Evolutionary conservation across 2,329 filamentous ascomycete species (phyloP), one percentile per base, ranked within the genome.

Genomic region (Neospermospora avenae): DNA sequence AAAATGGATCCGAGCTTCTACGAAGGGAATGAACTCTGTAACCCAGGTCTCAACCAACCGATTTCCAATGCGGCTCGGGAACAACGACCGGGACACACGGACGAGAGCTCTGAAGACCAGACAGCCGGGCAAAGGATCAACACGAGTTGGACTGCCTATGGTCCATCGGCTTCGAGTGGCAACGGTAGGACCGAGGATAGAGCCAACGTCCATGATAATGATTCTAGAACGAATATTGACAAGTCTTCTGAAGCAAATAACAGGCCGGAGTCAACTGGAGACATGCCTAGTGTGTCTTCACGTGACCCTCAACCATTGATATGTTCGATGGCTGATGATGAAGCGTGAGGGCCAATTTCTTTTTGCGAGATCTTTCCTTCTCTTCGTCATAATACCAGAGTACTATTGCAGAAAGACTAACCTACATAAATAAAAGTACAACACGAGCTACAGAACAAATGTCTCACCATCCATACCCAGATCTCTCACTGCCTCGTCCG

Each of bases 401-500:
- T n/a, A 4, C 2, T 28, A 24, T 28, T 31, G 22, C 25, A 28
- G 8, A 39, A n/a, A 39, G 13, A 22, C 14, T 4, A 8, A 24
- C 52, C 31, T 2, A 31, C 13, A 3, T 3, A 5, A 25, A 18
- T 37, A n/a, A 58, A 68, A 63, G 45, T 10, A 67, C 67, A 24
- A 61, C 63, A 10, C 46, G 59, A 58, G 39, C 66, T 11, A 37
- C 59, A 16, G 56, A 63, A 28, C 42, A 60, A 13, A 16, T 48
- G 4, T 57, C 60, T 18, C 31, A 60, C 25, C 69, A 67, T 60
- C 68, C 69, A 11, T 74, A 76, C 63, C 76, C 78, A 18, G 68
- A 72, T 42, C 64, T 80, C 35, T 73, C 73, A 3, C 75, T 81
- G 54, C 78, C 80, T 14, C 75, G 76, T 66, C 79, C 79, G 4